Base-by-base conservation (phyloP, 2,329 filamentous ascomycete species). In the Albophoma yamanashiensis region DNA sequence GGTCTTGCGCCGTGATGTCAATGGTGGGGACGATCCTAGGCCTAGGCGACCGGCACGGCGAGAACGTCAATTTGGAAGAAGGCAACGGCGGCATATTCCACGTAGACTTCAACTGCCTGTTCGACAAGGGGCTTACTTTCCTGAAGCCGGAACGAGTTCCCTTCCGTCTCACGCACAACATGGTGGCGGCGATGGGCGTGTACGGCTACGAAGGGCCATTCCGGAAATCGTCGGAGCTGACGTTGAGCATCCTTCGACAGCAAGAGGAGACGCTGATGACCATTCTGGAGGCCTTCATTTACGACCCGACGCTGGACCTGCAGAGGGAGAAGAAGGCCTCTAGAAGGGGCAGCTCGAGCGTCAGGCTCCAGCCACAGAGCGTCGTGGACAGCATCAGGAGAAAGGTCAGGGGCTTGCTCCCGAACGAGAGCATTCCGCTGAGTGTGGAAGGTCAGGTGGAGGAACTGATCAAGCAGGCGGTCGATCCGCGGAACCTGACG, bases 71-170 rank as follows among this genome's bases (percentile, higher is more conserved):
- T 38, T 86, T 99, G 39, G 92, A 97, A 73, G 91, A 97, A 76
- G 89, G 89, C 60, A 95, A 92, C 64, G 94, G 95, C 53, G 93
- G 93, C 58, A 87, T 96, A 2, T 90, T 99, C 74, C 94, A 99
- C 74, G 95, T 99, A 55, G 94, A 99, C 75, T 99, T 99, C 81
- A 99, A 99, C 76, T 99, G 95, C 74, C 85, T 99, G 5, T 99
- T 99, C 72, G 95, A 99, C 78, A 99, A 99, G 70, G 94, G 94
- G 1, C 83, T 93, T 47, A 97, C 92, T 0, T 97, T 99, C 71
- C 88, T 92, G 63, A 96, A 95, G 73, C 93, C 94, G 0, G 94
- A 99, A 74, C 81, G 89, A 38, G 94, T 99, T 1, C 95, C 94
- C 2, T 99, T 99, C 80, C 89, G 95, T 20, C 81, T 99, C 50